Conservation (phyloP, 2,329 filamentous ascomycete species). For the Xylariaceae sp. region DNA sequence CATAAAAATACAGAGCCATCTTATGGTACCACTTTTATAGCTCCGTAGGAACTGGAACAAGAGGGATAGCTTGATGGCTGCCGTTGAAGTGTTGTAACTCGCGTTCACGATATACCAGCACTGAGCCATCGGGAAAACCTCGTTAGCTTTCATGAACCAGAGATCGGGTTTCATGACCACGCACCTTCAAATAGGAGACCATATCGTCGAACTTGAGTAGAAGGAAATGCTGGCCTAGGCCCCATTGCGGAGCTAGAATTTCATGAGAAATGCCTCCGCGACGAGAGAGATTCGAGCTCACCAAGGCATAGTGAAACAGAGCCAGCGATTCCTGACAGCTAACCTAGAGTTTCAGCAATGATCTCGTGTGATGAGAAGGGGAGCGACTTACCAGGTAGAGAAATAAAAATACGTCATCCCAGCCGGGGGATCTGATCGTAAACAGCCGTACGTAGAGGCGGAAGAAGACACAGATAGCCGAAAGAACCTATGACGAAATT, state of each 20-base stretch:
- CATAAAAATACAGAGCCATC: constrained; percentile 12
- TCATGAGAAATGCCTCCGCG: background rate
- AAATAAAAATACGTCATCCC: constrained; percentile 20
- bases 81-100: constrained; percentile 19
- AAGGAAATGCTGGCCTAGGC: constrained; percentile 17
- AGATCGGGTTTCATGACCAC: background rate
- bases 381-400: constrained; percentile 10
- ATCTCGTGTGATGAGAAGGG: background rate
- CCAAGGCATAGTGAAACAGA: constrained; percentile 9
- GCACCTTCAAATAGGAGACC: constrained; percentile 14
- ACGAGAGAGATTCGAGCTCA: constrained; percentile 1
- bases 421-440: constrained; percentile 15
- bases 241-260: constrained; percentile 8
- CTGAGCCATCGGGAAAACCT: constrained; percentile 3
- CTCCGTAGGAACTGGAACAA: constrained; percentile 25
- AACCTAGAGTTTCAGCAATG: background rate
- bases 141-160: background rate
- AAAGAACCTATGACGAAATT: background rate
- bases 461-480: constrained; percentile 13
- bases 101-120: constrained; percentile 20
- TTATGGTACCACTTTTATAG: constrained; percentile 9
- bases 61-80: constrained; percentile 24
- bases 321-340: constrained; percentile 8
- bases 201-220: constrained; percentile 4
- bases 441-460: constrained; percentile 18